A percentile compares a stretch with the other conserved stretches of the same genome.
phyloP scores from a whole-genome alignment of 2,329 filamentous ascomycete genomes.

The Ophiocordyceps australis region DNA sequence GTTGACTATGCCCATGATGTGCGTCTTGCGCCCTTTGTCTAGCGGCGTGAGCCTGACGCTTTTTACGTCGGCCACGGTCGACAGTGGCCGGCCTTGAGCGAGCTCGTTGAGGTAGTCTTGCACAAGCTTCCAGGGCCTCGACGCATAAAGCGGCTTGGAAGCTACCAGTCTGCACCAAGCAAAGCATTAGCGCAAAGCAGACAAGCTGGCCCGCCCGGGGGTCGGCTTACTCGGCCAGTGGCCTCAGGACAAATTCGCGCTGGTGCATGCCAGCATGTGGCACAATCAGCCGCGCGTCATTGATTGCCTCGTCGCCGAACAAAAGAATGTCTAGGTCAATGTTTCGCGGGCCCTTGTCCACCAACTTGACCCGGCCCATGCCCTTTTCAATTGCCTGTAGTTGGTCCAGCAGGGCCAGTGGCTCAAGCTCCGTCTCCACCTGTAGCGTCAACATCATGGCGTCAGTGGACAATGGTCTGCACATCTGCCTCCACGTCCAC shows the following conservation, averaged over 20 bases:
- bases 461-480: not conserved
- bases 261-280: constrained; percentile 78
- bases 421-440: constrained; percentile 65
- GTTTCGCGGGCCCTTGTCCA: constrained; percentile 87
- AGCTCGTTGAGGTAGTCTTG: constrained; percentile 45
- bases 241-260: constrained; percentile 82
- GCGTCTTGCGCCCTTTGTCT: constrained; percentile 41
- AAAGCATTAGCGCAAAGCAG: not conserved
- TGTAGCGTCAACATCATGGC: constrained; percentile 14
- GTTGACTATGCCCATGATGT: constrained; percentile 88
- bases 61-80: constrained; percentile 32
- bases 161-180: constrained; percentile 40
- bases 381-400: constrained; percentile 70
- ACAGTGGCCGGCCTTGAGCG: constrained; percentile 28
- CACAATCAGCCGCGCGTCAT: constrained; percentile 58
- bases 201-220: not conserved
- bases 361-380: constrained; percentile 63
- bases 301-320: constrained; percentile 49
- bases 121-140: constrained; percentile 39
- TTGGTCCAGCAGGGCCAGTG: constrained; percentile 57
- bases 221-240: constrained; percentile 52
- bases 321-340: constrained; percentile 89
- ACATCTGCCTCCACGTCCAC: not conserved
- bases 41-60: constrained; percentile 38
- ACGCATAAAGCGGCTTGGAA: constrained; percentile 28